Evolutionary conservation across 2,329 filamentous ascomycete species (phyloP).

Genomic region (Akanthomyces lecanii): DNA sequence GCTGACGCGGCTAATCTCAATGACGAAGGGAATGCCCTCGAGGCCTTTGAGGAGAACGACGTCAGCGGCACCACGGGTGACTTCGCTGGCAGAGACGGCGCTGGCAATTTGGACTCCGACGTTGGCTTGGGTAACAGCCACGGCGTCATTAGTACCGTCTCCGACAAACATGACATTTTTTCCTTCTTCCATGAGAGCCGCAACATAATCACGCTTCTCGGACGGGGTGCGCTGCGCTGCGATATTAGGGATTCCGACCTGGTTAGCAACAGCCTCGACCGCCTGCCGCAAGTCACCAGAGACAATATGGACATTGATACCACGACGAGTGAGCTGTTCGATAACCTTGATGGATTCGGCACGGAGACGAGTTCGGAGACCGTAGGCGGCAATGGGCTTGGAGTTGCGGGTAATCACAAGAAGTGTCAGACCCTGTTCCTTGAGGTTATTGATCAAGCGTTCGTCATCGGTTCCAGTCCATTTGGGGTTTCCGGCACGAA

Average conservation of each 20-base stretch:
- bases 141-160: conserved; percentile 62
- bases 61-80: conserved; percentile 53
- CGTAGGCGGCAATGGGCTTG: conserved; percentile 42
- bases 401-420: conserved; percentile 26
- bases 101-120: conserved; percentile 57
- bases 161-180: conserved; percentile 52
- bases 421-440: conserved; percentile 24
- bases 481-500: conserved; percentile 43
- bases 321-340: conserved; percentile 38
- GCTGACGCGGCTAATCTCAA: conserved; percentile 40
- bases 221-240: conserved; percentile 45
- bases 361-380: conserved; percentile 37
- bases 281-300: conserved; percentile 52
- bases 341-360: conserved; percentile 42
- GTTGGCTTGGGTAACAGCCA: conserved; percentile 55
- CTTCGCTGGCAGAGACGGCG: conserved; percentile 41
- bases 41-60: conserved; percentile 53
- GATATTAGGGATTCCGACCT: conserved; percentile 35
- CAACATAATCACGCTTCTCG: conserved; percentile 52
- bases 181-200: conserved; percentile 30
- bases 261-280: conserved; percentile 47
- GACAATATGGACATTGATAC: conserved; percentile 50
- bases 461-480: conserved; percentile 35
- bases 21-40: conserved; percentile 44
- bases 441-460: conserved; percentile 21